Conservation (phyloP, 495 filamentous ascomycete genomes). For the Viridothelium virens region DNA sequence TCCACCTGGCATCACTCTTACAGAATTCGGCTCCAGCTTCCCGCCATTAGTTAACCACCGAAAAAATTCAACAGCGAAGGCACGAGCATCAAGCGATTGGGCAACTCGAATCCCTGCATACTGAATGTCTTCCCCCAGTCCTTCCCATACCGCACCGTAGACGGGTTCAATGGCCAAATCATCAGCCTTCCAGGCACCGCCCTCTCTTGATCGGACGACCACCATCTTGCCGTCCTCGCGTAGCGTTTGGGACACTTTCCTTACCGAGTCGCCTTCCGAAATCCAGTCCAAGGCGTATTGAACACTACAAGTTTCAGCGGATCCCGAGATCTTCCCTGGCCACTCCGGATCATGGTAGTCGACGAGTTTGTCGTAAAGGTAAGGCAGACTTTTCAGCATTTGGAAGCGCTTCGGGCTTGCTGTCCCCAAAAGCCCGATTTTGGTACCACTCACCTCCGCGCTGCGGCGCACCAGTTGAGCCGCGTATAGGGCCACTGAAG, state of each 20-base stretch:
- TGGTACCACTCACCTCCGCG: conserved; percentile 19
- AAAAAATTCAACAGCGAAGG: conserved; percentile 35
- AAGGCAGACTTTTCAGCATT: conserved; percentile 25
- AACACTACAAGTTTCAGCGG: conserved; percentile 23
- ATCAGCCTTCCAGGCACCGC: conserved; percentile 29
- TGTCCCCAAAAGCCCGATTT: conserved; percentile 32
- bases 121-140: conserved; percentile 34
- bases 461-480: conserved; percentile 33
- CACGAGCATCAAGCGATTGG: conserved; percentile 22
- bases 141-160: conserved; percentile 41
- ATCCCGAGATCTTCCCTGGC: conserved; percentile 42
- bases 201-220: conserved; percentile 31
- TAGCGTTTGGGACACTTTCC: conserved; percentile 15
- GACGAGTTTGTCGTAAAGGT: conserved; percentile 45
- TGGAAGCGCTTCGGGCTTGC: conserved; percentile 29
- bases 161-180: conserved; percentile 28
- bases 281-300: conserved; percentile 38
- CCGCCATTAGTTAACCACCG: conserved; percentile 27
- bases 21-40: conserved; percentile 28
- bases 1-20: conserved; percentile 38
- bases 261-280: conserved; percentile 33
- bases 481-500: conserved; percentile 36
- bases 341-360: conserved; percentile 52
- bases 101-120: conserved; percentile 26
- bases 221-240: conserved; percentile 23